phyloP scores from a whole-genome alignment of 306 rosid species.

The Trifolium subterraneum region DNA sequence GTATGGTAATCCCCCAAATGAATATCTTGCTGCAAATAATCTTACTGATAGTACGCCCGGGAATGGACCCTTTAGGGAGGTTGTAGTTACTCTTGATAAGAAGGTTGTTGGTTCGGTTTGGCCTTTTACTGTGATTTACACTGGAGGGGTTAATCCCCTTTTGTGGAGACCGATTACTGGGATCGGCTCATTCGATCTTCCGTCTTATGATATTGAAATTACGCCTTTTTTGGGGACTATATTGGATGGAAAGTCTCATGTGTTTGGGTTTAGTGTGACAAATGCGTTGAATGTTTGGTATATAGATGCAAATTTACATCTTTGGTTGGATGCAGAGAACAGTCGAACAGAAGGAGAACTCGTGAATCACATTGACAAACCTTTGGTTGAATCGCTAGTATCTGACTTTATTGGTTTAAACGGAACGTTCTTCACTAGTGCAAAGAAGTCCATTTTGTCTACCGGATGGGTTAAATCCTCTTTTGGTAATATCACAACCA shows the following conservation, averaged over 20 bases:
- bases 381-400: slow-evolving; percentile 53
- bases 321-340: slow-evolving; percentile 78
- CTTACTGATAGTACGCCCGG: slow-evolving; percentile 57
- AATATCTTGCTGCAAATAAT: slow-evolving; percentile 67
- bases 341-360: slow-evolving; percentile 65
- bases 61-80: slow-evolving; percentile 92
- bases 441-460: slow-evolving; percentile 60
- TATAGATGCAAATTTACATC: slow-evolving; percentile 83
- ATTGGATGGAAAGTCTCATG: slow-evolving; percentile 71
- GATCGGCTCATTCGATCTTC: slow-evolving; percentile 84
- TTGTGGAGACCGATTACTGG: slow-evolving; percentile 94
- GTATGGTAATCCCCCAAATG: slow-evolving; percentile 72
- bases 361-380: slow-evolving; percentile 45
- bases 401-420: slow-evolving; percentile 64
- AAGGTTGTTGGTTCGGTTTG: slow-evolving; percentile 70
- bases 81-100: slow-evolving; percentile 70
- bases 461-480: slow-evolving; percentile 83
- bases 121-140: slow-evolving; percentile 90
- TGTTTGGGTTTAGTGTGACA: slow-evolving; percentile 72
- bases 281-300: slow-evolving; percentile 91
- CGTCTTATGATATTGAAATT: slow-evolving; percentile 86
- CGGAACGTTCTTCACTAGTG: slow-evolving; percentile 68
- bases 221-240: slow-evolving; percentile 75
- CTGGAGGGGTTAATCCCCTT: slow-evolving; percentile 90
- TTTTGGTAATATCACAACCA: slow-evolving; percentile 68